Conservation (phyloP, 2,329 filamentous ascomycete species). For the Rhytidhysteron rufulum region DNA sequence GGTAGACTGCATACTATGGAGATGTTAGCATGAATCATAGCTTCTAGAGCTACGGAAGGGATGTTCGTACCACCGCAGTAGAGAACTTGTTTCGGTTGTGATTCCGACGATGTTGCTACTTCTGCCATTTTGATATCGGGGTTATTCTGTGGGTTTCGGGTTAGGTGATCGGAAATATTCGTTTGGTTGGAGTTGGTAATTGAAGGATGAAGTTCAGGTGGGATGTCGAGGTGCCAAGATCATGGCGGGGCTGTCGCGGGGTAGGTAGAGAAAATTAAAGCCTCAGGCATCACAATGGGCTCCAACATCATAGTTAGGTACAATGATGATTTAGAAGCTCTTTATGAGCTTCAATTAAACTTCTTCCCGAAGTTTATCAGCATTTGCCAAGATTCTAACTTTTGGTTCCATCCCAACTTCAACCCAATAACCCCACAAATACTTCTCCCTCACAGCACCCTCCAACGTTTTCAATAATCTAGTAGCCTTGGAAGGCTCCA, state of each 20-base stretch:
- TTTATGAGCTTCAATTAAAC: neutral
- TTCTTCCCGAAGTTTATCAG: neutral
- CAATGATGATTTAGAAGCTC: too few relatives aligned
- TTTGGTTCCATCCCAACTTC: slow-evolving; percentile 52
- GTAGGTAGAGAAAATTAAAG: too few relatives aligned
- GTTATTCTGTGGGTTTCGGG: too few relatives aligned
- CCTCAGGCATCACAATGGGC: neutral
- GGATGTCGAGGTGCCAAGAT: neutral
- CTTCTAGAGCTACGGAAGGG: neutral
- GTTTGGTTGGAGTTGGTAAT: too few relatives aligned
- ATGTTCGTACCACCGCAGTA: slow-evolving; percentile 58
- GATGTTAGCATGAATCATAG: slow-evolving; percentile 15
- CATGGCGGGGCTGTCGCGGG: too few relatives aligned
- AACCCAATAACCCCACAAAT: slow-evolving; percentile 52
- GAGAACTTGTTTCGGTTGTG: slow-evolving; percentile 52
- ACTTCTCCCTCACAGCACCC: slow-evolving; percentile 26
- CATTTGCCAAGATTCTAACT: slow-evolving; percentile 48
- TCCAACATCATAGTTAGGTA: too few relatives aligned
- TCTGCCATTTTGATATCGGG: slow-evolving; percentile 8
- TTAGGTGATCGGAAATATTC: too few relatives aligned
- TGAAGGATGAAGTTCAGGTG: neutral
- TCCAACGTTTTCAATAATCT: slow-evolving; percentile 27
- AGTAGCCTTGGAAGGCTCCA: slow-evolving; percentile 13
- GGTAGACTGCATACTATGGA: slow-evolving; percentile 59
- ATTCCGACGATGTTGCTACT: slow-evolving; percentile 32